These are phyloP conservation scores for Trypanosoma mega DNA, from an alignment of 208 protist species.

Conservation along the genomic window DNA sequence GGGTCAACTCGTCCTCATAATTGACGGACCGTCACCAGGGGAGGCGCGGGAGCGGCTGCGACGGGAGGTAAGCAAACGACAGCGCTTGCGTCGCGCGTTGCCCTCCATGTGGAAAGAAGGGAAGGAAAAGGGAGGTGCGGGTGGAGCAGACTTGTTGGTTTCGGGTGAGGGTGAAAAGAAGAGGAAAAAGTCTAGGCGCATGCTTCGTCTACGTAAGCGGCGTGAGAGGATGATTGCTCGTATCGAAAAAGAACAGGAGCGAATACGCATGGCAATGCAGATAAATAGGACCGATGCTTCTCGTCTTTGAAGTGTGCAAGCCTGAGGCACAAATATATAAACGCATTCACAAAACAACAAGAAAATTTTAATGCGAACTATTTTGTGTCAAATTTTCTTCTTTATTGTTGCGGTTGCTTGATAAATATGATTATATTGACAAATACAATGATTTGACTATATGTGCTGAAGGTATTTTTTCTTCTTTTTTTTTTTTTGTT, in stretches of 20 bases:
- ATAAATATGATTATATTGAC: constrained; percentile 6
- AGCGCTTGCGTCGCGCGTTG: constrained; percentile 50
- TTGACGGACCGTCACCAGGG: constrained; percentile 60
- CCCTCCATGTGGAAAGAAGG: not conserved
- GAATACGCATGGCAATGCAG: constrained; percentile 53
- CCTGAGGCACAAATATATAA: not conserved
- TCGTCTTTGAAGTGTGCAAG: not conserved
- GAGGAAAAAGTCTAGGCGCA: constrained; percentile 14
- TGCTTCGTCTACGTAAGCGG: constrained; percentile 25
- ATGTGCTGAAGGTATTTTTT: constrained; percentile 9
- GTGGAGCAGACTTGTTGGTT: constrained; percentile 2
- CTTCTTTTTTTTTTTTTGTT: constrained; percentile 11
- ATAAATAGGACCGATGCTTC: constrained; percentile 53
- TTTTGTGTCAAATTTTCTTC: constrained; percentile 12
- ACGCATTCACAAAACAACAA: no score
- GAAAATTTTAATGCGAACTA: no score
- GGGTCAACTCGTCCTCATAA: constrained; percentile 82
- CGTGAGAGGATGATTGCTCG: constrained; percentile 44
- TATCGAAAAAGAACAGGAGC: constrained; percentile 81
- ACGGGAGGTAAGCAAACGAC: constrained; percentile 52
- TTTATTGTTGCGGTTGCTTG: constrained; percentile 26
- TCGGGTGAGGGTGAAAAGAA: not conserved
- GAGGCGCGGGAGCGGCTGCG: constrained; percentile 66
- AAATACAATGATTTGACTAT: not conserved
- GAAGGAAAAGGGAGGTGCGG: not conserved